Evolutionary conservation across 75 land plant genomes (phyloP).

Genomic region (Pseudotsuga menziesii): DNA sequence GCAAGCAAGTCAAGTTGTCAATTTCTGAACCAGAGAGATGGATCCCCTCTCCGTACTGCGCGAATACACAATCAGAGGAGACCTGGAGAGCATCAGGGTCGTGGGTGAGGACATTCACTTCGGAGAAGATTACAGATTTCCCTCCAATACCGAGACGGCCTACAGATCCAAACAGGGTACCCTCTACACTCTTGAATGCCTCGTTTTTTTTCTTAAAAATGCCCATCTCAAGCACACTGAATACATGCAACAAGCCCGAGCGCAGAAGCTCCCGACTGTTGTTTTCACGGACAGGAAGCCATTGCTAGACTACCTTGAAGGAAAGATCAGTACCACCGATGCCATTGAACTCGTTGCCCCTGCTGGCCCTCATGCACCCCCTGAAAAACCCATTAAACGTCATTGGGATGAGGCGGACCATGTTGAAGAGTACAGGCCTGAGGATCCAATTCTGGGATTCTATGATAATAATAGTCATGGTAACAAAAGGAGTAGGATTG

Average conservation of each 20-base stretch:
- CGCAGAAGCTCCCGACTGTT: conserved; percentile 38
- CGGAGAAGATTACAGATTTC: conserved; percentile 75
- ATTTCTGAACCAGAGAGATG: conserved; percentile 25
- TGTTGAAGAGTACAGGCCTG: conserved; percentile 25
- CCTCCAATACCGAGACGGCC: conserved; percentile 65
- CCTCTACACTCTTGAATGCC: conserved; percentile 47
- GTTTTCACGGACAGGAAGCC: conserved; percentile 47
- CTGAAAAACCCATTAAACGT: not conserved
- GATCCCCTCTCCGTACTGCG: conserved; percentile 79
- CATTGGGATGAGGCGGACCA: conserved; percentile 8
- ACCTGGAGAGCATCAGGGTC: conserved; percentile 65
- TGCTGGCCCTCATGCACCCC: conserved; percentile 6
- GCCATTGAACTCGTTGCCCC: conserved; percentile 52
- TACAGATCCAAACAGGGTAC: conserved; percentile 64
- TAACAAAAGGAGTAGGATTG: conserved; percentile 9
- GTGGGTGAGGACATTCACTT: conserved; percentile 84
- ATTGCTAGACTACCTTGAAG: conserved; percentile 37
- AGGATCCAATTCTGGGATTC: conserved; percentile 15
- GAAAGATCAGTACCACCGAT: conserved; percentile 35
- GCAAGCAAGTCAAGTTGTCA: too few relatives aligned
- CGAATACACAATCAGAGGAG: conserved; percentile 74
- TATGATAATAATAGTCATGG: conserved; percentile 9
- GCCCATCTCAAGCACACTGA: conserved; percentile 43
- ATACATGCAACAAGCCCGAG: conserved; percentile 53
- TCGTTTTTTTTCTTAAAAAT: conserved; percentile 48